phyloP scores from a whole-genome alignment of 176 grass and related monocot genomes.

The Cenchrus fungigraminus region DNA sequence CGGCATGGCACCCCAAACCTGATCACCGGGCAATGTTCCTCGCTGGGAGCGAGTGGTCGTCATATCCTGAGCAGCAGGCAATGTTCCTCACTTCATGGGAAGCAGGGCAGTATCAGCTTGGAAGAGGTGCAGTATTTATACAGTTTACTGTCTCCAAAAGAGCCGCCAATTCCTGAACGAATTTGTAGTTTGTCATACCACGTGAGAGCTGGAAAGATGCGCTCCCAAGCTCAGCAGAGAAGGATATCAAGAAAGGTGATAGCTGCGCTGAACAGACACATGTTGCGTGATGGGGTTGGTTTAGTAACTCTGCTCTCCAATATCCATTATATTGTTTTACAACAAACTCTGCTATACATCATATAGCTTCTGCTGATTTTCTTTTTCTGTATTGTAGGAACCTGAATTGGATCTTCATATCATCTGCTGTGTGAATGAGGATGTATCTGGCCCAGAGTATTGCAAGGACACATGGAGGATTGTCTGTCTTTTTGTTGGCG shows the following conservation, averaged over 20 bases:
- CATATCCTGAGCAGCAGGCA: no score
- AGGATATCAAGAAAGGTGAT: conserved; percentile 9
- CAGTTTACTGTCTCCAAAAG: neutral
- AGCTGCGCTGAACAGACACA: neutral
- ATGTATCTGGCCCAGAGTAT: conserved; percentile 22
- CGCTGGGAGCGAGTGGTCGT: neutral
- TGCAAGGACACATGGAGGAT: neutral
- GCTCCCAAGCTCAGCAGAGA: neutral
- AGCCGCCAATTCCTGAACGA: neutral
- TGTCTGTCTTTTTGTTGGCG: neutral
- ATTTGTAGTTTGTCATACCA: neutral
- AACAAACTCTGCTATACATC: no score
- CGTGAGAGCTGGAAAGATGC: neutral
- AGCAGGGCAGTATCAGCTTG: neutral
- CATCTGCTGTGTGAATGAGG: conserved; percentile 27
- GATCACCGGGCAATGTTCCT: neutral
- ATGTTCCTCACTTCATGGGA: no score
- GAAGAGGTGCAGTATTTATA: neutral
- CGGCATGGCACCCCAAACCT: conserved; percentile 20
- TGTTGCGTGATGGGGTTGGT: conserved; percentile 23
- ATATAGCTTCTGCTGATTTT: neutral
- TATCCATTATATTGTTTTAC: no score
- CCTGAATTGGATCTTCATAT: conserved; percentile 34
- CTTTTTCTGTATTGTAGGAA: neutral
- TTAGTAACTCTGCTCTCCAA: neutral